Evolutionary conservation across 495 filamentous ascomycete genomes (phyloP), one percentile per base, ranked within the genome.

Genomic region (Hypoxylon lenormandii): DNA sequence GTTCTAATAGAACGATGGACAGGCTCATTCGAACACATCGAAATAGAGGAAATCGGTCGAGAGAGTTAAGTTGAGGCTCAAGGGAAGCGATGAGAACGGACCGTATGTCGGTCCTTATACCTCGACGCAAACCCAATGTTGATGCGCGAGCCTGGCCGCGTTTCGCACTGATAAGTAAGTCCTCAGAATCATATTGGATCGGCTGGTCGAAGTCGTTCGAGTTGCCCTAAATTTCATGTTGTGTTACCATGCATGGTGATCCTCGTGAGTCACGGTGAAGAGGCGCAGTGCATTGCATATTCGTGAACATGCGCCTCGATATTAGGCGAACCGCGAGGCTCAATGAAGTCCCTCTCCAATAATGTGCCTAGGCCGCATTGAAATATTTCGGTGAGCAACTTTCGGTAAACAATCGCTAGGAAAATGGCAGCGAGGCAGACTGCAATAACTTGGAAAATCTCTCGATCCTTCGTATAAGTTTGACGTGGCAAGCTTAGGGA

Each of bases 321-420:
- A 7, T 28, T 56, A 70, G 66, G 66, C 60, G 28, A 36, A 64
- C 60, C 21, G 45, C 23, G 40, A 70, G 66, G 66, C 60, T 65
- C 7, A 56, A 45, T 38, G 37, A 36, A 19, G 26, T 2, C n/a
- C 12, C 16, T 48, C 21, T 59, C 66, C 66, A 70, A 70, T 70
- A 15, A 64, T 11, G 37, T 47, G 19, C 2, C 37, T 12, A 23
- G 12, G 49, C 55, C 13, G 23, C 12, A 51, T 43, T 5, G 18
- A 5, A 46, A 28, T n/a, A 16, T 64, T 65, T 65, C 66, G 51
- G 58, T 62, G 65, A 62, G 11, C 28, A 11, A 18, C 15, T 42
- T 60, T 61, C 64, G 60, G 66, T 69, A 22, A 49, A 26, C 15
- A 5, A 19, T 8, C 19, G 16, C 47, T 46, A 38, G 45, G 19